Percentiles rank a stretch among this genome's conserved stretches.
phyloP scores from a whole-genome alignment of 257 asterid species.

The Solanum corneliomulleri region DNA sequence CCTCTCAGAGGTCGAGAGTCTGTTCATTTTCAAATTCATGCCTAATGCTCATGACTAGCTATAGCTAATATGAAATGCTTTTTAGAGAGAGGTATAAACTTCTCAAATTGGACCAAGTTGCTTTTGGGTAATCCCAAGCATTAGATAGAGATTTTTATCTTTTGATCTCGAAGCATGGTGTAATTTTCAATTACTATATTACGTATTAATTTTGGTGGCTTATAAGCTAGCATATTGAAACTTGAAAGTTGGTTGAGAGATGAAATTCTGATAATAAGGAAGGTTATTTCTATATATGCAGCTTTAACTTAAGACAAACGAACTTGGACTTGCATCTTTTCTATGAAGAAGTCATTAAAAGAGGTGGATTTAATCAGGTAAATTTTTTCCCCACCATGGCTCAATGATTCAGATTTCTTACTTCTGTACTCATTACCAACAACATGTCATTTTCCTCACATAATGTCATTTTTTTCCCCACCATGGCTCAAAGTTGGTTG shows the following conservation, averaged over 20 bases:
- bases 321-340: conserved; percentile 45
- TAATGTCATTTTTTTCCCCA: too few species aligned
- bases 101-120: neutral
- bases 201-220: neutral
- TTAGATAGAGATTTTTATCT: neutral
- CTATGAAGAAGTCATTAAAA: conserved; percentile 44
- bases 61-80: neutral
- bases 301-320: conserved; percentile 49
- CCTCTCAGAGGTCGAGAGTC: neutral
- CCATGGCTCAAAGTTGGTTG: too few species aligned
- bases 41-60: neutral
- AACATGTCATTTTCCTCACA: neutral
- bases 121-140: neutral
- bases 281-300: conserved; percentile 12
- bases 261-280: neutral
- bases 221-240: neutral
- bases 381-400: neutral
- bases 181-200: neutral
- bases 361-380: conserved; percentile 69
- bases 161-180: neutral
- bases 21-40: neutral
- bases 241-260: neutral
- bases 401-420: neutral
- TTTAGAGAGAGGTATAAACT: neutral
- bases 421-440: neutral